Conservation (phyloP, 768 basidiomycete genomes). For the Tricholoma saponaceum region DNA sequence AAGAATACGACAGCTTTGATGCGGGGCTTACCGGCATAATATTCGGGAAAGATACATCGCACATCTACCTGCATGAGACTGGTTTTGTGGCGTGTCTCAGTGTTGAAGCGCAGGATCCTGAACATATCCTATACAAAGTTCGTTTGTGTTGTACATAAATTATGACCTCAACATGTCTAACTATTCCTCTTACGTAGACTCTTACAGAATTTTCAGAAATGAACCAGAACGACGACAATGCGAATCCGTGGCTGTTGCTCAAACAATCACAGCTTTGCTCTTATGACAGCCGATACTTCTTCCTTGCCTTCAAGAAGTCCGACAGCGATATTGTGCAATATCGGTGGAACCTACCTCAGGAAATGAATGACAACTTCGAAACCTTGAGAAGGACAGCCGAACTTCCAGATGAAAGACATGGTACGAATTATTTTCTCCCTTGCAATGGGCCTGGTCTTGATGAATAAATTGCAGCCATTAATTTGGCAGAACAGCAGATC, state of each 20-base stretch:
- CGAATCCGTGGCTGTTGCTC: background rate
- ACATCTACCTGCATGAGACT: background rate
- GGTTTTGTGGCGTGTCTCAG: background rate
- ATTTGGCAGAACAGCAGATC: background rate
- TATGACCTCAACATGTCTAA: too few species aligned
- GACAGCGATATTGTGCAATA: background rate
- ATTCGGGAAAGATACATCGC: background rate
- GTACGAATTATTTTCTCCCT: background rate
- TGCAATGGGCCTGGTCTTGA: background rate
- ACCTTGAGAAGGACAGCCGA: background rate
- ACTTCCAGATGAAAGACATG: background rate
- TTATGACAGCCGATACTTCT: background rate
- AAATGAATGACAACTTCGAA: background rate
- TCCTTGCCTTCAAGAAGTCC: background rate
- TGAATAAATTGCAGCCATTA: background rate
- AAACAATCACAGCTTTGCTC: background rate
- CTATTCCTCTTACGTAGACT: background rate
- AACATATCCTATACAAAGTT: background rate
- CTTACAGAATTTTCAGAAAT: background rate
- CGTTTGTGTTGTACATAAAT: background rate
- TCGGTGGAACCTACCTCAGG: background rate
- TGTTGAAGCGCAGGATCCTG: too few species aligned
- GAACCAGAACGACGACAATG: background rate
- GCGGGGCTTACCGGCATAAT: background rate
- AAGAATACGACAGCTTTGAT: background rate